Base-by-base conservation (phyloP, 2,329 filamentous ascomycete species). In the Talaromyces verruculosus region DNA sequence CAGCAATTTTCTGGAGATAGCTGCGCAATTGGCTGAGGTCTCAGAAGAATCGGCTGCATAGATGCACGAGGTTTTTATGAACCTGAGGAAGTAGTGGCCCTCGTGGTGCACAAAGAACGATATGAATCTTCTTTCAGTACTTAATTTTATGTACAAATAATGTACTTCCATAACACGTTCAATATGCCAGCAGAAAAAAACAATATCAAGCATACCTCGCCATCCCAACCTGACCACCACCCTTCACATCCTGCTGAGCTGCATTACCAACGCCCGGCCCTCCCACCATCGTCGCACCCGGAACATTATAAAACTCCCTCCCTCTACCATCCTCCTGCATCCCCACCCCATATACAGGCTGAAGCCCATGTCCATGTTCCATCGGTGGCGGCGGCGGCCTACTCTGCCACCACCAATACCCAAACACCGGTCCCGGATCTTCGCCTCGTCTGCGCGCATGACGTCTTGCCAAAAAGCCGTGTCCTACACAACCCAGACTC, bases 131-230 rank as follows among this genome's bases (percentile, higher is more conserved):
- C 3, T 30, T 30, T 7, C 30, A 30, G 30, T 33, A 22, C 5
- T 19, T 10, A 35, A 33, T 22, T 17, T 1, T 57, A 19, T 57
- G 3, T 19, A 57, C 53, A 35, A 57, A n/a, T 5, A 5, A 13
- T 3, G 10, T 47, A 2, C 3, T 19, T 47, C 6, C n/a, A 19
- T 45, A 17, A 13, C 15, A 2, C 13, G 0, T 39, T 39, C 13
- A 17, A 39, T 17, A 39, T 11, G 37, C 15, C 37, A 15, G 7
- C 3, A 1, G 22, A 17, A 6, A 19, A 33, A 19, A 6, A 17
- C 25, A 60, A 60, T 10, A 43, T 60, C 57, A 60, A 60, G 47
- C 35, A 53, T 63, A 63, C n/a, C 35, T 63, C 37, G 39, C 47
- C 51, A 57, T 30, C 8, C 19, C 39, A 15, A 22, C n/a, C 37